These are phyloP conservation scores for Colletotrichum sp. DNA, from an alignment of 2,329 filamentous ascomycete species.

Conservation along the genomic window DNA sequence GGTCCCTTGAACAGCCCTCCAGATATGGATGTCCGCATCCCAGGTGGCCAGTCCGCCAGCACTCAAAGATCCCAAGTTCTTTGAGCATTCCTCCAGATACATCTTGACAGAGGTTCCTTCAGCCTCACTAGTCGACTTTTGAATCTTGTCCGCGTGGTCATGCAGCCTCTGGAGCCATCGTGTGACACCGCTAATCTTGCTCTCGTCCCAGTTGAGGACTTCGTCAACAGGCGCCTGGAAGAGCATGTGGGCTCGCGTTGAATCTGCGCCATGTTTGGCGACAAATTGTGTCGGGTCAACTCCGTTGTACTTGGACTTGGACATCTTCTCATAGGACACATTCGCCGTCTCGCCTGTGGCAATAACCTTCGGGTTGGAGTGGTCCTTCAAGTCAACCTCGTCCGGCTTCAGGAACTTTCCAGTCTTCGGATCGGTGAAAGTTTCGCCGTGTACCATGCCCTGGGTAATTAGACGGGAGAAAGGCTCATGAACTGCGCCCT, in stretches of 20 bases:
- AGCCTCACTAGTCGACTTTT: constrained; percentile 11
- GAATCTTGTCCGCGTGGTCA: constrained; percentile 52
- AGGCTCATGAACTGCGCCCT: constrained; percentile 63
- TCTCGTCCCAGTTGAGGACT: constrained; percentile 85
- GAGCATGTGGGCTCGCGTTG: constrained; percentile 83
- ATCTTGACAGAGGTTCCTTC: constrained; percentile 14
- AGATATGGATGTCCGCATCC: constrained; percentile 56
- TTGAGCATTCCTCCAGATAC: constrained; percentile 41
- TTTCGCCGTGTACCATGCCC: constrained; percentile 92
- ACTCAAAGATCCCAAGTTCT: constrained; percentile 32
- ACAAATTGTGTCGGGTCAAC: constrained; percentile 81
- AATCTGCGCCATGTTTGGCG: constrained; percentile 78
- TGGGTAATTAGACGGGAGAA: constrained; percentile 85
- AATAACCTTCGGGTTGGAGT: constrained; percentile 62
- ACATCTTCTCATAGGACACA: constrained; percentile 88
- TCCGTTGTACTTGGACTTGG: constrained; percentile 92
- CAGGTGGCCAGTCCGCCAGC: constrained; percentile 29
- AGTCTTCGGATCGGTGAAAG: constrained; percentile 74
- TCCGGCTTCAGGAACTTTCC: constrained; percentile 78
- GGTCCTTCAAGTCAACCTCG: constrained; percentile 70
- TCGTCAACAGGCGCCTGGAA: constrained; percentile 88
- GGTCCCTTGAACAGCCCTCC: constrained; percentile 70
- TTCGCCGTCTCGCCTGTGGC: constrained; percentile 62
- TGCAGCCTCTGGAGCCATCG: constrained; percentile 77
- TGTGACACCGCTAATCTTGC: constrained; percentile 80